These are phyloP conservation scores for Arthrinium puccinioides DNA, from an alignment of 2,329 filamentous ascomycete species.

Conservation along the genomic window DNA sequence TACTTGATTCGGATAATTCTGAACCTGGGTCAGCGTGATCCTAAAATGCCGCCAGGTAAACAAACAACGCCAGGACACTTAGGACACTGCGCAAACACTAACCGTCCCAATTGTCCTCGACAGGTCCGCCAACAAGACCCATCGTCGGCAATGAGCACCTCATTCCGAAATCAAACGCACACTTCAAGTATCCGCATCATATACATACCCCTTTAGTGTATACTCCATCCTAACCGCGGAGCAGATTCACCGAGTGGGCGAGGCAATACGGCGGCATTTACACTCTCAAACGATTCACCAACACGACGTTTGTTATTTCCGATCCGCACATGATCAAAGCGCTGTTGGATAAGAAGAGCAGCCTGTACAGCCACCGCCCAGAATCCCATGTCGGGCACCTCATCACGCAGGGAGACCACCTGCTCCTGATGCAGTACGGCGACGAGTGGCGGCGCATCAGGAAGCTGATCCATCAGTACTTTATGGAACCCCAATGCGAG, in stretches of 20 bases:
- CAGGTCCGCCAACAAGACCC: slow-evolving; percentile 6
- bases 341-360: slow-evolving; percentile 33
- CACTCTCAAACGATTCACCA: slow-evolving; percentile 14
- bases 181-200: slow-evolving; percentile 1
- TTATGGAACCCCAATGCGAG: slow-evolving; percentile 36
- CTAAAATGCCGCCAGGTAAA: background rate
- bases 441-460: slow-evolving; percentile 37
- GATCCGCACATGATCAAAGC: slow-evolving; percentile 5
- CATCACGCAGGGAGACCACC: slow-evolving; percentile 37
- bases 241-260: slow-evolving; percentile 35
- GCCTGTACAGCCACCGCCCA: slow-evolving; percentile 34
- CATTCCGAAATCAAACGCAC: slow-evolving; percentile 5
- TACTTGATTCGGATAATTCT: background rate
- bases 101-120: too few species aligned
- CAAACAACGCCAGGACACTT: too few species aligned
- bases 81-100: too few species aligned
- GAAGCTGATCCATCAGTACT: slow-evolving; percentile 35
- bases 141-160: slow-evolving; percentile 8
- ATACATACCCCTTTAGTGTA: too few species aligned
- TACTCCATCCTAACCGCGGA: background rate
- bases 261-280: slow-evolving; percentile 11
- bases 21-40: background rate
- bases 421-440: slow-evolving; percentile 34
- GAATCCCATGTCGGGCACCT: slow-evolving; percentile 30
- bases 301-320: slow-evolving; percentile 23